These are phyloP conservation scores for Mortierella alpina DNA, from an alignment of 192 early-diverging fungal species.

Conservation along the genomic window DNA sequence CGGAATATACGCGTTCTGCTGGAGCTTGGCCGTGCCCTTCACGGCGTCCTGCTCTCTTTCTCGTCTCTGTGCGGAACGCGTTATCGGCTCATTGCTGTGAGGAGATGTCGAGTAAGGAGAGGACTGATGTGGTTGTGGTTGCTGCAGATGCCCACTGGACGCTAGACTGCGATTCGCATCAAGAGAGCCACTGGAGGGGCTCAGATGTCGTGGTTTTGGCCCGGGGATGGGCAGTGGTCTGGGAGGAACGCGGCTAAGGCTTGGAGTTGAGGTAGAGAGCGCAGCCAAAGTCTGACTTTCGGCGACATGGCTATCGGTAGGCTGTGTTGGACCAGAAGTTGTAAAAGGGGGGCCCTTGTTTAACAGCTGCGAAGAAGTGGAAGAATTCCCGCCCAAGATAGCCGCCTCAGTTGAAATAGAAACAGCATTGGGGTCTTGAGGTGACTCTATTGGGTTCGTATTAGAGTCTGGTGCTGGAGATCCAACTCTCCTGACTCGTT, in stretches of 20 bases:
- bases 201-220: constrained; percentile 36
- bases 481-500: constrained; percentile 34
- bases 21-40: not conserved
- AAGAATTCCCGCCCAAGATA: no score
- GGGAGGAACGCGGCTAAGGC: constrained; percentile 26
- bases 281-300: constrained; percentile 1
- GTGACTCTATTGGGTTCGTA: not conserved
- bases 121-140: constrained; percentile 6
- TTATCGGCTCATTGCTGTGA: not conserved
- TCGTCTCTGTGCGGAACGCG: constrained; percentile 17
- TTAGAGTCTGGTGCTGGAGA: constrained; percentile 22
- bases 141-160: constrained; percentile 19
- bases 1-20: constrained; percentile 25
- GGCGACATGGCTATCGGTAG: constrained; percentile 10
- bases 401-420: no score
- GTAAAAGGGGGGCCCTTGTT: not conserved
- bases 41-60: not conserved
- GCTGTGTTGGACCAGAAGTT: constrained; percentile 14
- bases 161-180: not conserved
- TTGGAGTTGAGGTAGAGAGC: constrained; percentile 8
- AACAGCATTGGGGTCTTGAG: not conserved
- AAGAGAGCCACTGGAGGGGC: not conserved
- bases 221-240: constrained; percentile 44
- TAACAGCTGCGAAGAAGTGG: not conserved
- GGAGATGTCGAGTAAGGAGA: constrained; percentile 1